A percentile compares a stretch with the other conserved stretches of the same genome.
Conservation (phyloP, 164 flowering plant species). For the Nymphaea colorata region DNA sequence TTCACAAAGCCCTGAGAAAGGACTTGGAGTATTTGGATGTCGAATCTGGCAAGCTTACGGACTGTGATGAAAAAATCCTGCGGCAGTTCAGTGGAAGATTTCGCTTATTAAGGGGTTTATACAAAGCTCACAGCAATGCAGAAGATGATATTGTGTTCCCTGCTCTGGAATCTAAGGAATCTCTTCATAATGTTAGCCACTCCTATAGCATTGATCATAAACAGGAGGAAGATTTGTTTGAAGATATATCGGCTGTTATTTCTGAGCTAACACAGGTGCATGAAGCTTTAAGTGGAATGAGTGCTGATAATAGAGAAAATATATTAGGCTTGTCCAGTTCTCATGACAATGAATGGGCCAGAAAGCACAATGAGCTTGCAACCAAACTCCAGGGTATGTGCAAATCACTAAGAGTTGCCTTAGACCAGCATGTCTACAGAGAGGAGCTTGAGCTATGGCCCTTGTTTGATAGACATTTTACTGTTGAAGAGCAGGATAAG, state of each 20-base stretch:
- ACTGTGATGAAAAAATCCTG: constrained; percentile 51
- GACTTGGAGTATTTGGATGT: constrained; percentile 89
- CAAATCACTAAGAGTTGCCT: constrained; percentile 75
- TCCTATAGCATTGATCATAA: constrained; percentile 89
- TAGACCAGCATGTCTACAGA: constrained; percentile 75
- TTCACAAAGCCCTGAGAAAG: constrained; percentile 88
- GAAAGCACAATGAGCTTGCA: constrained; percentile 55
- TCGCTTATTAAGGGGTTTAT: constrained; percentile 78
- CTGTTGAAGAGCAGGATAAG: constrained; percentile 93
- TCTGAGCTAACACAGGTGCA: constrained; percentile 52
- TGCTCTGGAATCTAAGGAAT: constrained; percentile 83
- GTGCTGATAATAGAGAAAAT: constrained; percentile 12
- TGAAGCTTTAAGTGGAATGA: constrained; percentile 13
- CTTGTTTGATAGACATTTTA: constrained; percentile 75
- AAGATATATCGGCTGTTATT: constrained; percentile 65
- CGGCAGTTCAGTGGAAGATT: constrained; percentile 85
- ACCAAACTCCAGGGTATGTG: constrained; percentile 94
- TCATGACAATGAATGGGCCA: constrained; percentile 5
- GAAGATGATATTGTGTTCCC: constrained; percentile 98
- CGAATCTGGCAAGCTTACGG: constrained; percentile 80
- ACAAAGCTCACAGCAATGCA: constrained; percentile 93
- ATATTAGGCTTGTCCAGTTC: constrained; percentile 7
- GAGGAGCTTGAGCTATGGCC: constrained; percentile 98
- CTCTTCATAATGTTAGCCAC: constrained; percentile 92
- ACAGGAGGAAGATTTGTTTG: constrained; percentile 82